Evolutionary conservation across 352 stramenopile species (phyloP).

Genomic region (Globisporangium alternatum): DNA sequence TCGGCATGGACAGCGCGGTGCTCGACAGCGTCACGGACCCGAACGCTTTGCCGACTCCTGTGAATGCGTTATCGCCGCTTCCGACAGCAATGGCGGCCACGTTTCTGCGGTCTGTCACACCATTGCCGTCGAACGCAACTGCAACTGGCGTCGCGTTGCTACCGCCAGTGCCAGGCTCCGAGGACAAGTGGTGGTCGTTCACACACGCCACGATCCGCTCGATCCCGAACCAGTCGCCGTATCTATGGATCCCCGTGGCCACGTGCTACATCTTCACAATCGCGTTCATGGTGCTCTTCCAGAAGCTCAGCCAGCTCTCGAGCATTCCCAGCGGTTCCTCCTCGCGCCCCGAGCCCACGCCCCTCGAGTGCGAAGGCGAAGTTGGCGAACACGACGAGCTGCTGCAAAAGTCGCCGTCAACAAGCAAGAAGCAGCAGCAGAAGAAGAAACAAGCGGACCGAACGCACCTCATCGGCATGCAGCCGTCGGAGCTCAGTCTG

Average conservation of each 20-base stretch:
- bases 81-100: not conserved
- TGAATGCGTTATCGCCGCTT: conserved; percentile 15
- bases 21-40: conserved; percentile 8
- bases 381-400: conserved; percentile 12
- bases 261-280: conserved; percentile 78
- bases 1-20: conserved; percentile 34
- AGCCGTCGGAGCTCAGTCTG: conserved; percentile 68
- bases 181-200: conserved; percentile 74
- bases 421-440: conserved; percentile 14
- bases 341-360: not conserved
- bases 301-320: conserved; percentile 57
- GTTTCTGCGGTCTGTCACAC: conserved; percentile 9
- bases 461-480: conserved; percentile 76
- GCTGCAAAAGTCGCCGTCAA: conserved; percentile 18
- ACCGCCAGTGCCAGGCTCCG: conserved; percentile 11
- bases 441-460: conserved; percentile 22
- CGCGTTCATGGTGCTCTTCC: conserved; percentile 71
- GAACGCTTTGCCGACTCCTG: conserved; percentile 6
- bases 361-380: conserved; percentile 1
- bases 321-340: conserved; percentile 45
- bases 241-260: conserved; percentile 71
- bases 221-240: conserved; percentile 72
- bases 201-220: conserved; percentile 76
- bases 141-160: not conserved
- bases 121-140: conserved; percentile 14